Percentiles rank a stretch among this genome's conserved stretches.
phyloP scores from a whole-genome alignment of 2,329 filamentous ascomycete species.

The Calonectria fujianensis region DNA sequence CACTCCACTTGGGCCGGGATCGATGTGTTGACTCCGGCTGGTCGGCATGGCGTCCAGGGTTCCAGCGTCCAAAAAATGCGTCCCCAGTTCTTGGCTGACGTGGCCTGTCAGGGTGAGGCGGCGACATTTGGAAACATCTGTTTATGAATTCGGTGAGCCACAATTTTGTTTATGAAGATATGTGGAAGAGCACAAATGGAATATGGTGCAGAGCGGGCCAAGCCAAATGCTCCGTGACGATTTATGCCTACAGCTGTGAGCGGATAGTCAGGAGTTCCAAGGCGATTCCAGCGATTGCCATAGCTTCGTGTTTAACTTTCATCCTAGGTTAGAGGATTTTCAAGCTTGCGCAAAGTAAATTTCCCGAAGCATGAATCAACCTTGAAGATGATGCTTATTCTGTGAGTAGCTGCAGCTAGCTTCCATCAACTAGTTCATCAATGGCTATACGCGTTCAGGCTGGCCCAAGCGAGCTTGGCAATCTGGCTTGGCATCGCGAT shows the following conservation, averaged over 20 bases:
- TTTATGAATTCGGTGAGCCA: background rate
- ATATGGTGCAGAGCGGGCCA: too few relatives aligned
- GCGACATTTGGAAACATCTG: background rate
- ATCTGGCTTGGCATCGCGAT: background rate
- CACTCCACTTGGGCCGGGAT: slow-evolving; percentile 29
- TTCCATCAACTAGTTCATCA: background rate
- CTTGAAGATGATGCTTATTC: slow-evolving; percentile 22
- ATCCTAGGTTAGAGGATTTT: background rate
- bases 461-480: background rate
- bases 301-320: background rate
- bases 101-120: slow-evolving; percentile 8
- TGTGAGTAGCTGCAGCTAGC: background rate
- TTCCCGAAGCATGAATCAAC: slow-evolving; percentile 4
- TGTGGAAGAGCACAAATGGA: background rate
- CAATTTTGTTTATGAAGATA: background rate
- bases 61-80: background rate
- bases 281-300: background rate
- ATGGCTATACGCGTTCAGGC: background rate
- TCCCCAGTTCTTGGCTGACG: slow-evolving; percentile 32
- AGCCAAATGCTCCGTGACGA: background rate
- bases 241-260: background rate
- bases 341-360: slow-evolving; percentile 10
- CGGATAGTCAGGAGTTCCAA: background rate
- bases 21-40: slow-evolving; percentile 8
- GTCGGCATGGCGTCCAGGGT: slow-evolving; percentile 28